These are phyloP conservation scores for Microbotryomycetes sp. DNA, from an alignment of 1,284 basidiomycete species.

Conservation along the genomic window DNA sequence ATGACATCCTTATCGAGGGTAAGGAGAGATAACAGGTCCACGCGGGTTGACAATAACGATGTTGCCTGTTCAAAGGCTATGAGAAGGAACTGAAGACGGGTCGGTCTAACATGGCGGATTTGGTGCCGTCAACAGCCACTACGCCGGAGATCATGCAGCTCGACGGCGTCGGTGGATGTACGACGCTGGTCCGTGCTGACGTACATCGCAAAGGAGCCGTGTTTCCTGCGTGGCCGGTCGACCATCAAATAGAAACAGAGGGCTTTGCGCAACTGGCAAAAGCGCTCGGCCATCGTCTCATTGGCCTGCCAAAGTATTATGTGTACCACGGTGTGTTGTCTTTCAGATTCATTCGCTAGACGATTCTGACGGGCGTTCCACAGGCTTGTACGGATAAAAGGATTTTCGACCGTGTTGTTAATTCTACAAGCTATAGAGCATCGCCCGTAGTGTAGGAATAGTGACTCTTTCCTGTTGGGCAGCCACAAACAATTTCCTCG, in stretches of 20 bases:
- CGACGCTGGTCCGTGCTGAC: constrained; percentile 11
- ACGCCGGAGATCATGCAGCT: constrained; percentile 8
- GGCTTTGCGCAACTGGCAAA: constrained; percentile 15
- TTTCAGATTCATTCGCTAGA: too few relatives aligned
- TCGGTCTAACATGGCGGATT: constrained; percentile 21
- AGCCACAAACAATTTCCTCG: too few relatives aligned
- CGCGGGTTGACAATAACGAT: too few relatives aligned
- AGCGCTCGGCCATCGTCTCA: constrained; percentile 4
- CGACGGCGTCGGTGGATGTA: constrained; percentile 25
- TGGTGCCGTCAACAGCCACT: neutral
- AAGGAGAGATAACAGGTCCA: neutral
- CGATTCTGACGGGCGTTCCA: too few relatives aligned
- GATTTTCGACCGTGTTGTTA: too few relatives aligned
- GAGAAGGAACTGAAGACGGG: constrained; percentile 5
- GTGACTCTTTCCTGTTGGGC: too few relatives aligned
- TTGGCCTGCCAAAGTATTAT: constrained; percentile 21
- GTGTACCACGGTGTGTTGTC: constrained; percentile 28
- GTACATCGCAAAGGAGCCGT: constrained; percentile 19
- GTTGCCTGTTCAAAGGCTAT: constrained; percentile 10
- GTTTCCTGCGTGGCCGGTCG: constrained; percentile 25
- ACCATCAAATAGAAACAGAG: constrained; percentile 24
- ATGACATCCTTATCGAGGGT: constrained; percentile 22
- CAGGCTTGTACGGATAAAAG: too few relatives aligned
- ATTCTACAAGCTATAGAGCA: too few relatives aligned
- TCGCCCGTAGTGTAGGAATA: too few relatives aligned